Evolutionary conservation across 352 stramenopile genomes (phyloP), one percentile per base, ranked within the genome.

Genomic region (Bremia lactucae): DNA sequence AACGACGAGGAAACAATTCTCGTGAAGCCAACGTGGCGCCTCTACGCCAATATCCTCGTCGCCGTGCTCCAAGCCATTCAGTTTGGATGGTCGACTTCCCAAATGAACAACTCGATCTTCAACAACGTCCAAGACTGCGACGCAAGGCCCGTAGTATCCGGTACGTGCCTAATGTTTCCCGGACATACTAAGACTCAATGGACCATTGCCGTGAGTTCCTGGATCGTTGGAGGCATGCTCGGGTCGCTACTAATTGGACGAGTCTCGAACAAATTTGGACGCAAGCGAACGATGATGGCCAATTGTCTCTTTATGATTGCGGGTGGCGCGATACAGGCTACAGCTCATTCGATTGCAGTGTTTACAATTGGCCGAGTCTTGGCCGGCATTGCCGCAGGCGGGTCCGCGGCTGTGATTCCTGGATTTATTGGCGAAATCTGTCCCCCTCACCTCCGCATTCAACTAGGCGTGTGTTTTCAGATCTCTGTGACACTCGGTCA

Each of bases 211-310:
- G 62, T 80, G 20, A 77, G 72, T 36, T 52, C 56, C 23, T 83
- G 70, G 70, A 66, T 83, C 39, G 46, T 79, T 25, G 69, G 68
- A 13, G 68, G 65, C 19, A 78, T 77, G 59, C 29, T 81, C 44
- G 39, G 41, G 0, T 45, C 41, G 42, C 44, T 51, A 4, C 14
- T 52, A 7, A 52, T 49, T 13, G 61, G 58, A 6, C 35, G 43
- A 6, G 36, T 71, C 6, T 56, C 65, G 1, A 70, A 83, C 42
- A 40, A 43, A 10, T 70, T 65, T 19, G 69, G 72, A n/a, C 72
- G 67, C 19, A 72, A 67, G 19, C 60, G 31, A 1, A 58, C 56
- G 7, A 54, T 79, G 50, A 52, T 54, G 50, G 25, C 36, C 36
- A 65, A 60, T 33, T 49, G 41, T 28, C 11, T 61, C 25, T 49